phyloP scores from a whole-genome alignment of 306 rosid genomes.

The Cercis canadensis region DNA sequence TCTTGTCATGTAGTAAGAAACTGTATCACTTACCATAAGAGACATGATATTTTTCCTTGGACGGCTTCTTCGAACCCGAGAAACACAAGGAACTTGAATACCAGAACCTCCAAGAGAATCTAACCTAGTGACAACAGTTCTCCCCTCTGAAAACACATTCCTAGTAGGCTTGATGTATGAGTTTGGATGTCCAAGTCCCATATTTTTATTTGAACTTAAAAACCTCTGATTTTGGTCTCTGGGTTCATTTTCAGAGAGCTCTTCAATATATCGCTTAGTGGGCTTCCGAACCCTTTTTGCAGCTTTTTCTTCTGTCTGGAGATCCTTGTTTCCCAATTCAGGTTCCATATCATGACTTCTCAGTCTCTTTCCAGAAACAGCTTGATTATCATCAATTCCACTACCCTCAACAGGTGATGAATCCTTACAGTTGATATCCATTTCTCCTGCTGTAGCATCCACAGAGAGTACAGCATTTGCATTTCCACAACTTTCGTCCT shows the following conservation, averaged over 20 bases:
- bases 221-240: slow-evolving; percentile 62
- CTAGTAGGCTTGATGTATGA: slow-evolving; percentile 49
- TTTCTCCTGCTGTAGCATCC: slow-evolving; percentile 43
- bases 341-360: slow-evolving; percentile 50
- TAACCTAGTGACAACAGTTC: slow-evolving; percentile 68
- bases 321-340: slow-evolving; percentile 60
- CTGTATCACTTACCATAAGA: slow-evolving; percentile 71
- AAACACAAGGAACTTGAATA: slow-evolving; percentile 81
- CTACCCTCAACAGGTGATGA: slow-evolving; percentile 48
- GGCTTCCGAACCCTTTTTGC: slow-evolving; percentile 92
- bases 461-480: slow-evolving; percentile 41
- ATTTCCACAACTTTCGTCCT: slow-evolving; percentile 52
- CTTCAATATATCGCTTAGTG: slow-evolving; percentile 96
- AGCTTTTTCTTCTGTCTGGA: slow-evolving; percentile 58
- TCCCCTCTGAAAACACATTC: slow-evolving; percentile 58
- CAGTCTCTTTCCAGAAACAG: slow-evolving; percentile 50
- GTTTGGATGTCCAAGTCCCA: slow-evolving; percentile 51
- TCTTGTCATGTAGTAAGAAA: slow-evolving; percentile 18
- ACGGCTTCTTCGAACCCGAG: slow-evolving; percentile 90
- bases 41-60: slow-evolving; percentile 80
- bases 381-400: slow-evolving; percentile 54
- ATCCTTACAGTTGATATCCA: slow-evolving; percentile 44
- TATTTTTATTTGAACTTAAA: slow-evolving; percentile 46
- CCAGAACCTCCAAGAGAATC: slow-evolving; percentile 86
- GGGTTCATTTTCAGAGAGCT: slow-evolving; percentile 82